Conservation (phyloP, 768 basidiomycete genomes). For the Lyophyllum shimeji region DNA sequence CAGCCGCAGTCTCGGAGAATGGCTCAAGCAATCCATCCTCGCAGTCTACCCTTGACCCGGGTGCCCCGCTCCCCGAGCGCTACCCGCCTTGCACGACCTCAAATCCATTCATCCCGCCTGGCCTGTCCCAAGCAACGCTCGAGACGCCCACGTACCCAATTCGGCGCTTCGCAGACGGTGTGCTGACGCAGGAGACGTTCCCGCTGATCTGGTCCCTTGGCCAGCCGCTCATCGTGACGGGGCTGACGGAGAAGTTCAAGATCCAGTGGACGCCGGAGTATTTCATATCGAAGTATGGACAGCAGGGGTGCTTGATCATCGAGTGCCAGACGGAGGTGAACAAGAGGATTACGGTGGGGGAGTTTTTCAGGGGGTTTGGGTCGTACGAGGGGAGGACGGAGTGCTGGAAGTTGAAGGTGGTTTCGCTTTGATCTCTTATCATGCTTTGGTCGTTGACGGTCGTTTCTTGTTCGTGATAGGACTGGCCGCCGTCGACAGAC, state of each 20-base stretch:
- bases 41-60: neutral
- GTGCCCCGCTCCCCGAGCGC: neutral
- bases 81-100: conserved; percentile 1
- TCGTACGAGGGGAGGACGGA: conserved; percentile 54
- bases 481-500: conserved; percentile 90
- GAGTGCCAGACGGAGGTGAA: conserved; percentile 80
- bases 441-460: neutral
- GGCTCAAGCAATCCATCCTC: neutral
- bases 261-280: conserved; percentile 81
- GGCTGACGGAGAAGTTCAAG: conserved; percentile 58
- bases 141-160: conserved; percentile 48
- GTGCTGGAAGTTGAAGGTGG: conserved; percentile 78
- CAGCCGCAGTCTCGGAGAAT: neutral
- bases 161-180: conserved; percentile 41
- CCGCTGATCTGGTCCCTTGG: conserved; percentile 71
- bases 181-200: conserved; percentile 62
- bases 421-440: neutral
- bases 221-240: conserved; percentile 76
- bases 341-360: conserved; percentile 60
- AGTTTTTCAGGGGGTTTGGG: conserved; percentile 83
- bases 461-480: conserved; percentile 40
- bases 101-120: conserved; percentile 11
- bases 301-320: conserved; percentile 66
- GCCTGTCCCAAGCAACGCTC: conserved; percentile 20
- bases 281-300: conserved; percentile 69